Evolutionary conservation across 345 rosid genomes (phyloP), one percentile per base, ranked within the genome.

Genomic region (Hirschfeldia incana): DNA sequence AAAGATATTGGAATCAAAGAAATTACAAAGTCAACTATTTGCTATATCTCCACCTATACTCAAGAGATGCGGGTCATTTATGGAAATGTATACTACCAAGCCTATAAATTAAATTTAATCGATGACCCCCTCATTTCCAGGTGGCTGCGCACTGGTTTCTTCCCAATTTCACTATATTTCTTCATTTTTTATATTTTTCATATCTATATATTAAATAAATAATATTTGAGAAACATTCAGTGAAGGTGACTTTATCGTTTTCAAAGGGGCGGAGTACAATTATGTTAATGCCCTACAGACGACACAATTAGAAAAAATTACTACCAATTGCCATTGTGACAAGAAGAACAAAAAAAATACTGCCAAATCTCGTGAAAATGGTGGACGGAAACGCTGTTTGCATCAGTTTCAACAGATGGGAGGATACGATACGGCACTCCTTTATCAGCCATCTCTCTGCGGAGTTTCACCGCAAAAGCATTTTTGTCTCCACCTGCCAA

Each of bases 381-480:
- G 67, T 37, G 9, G 66, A 59, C n/a, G 37, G 36, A 13, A 59
- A 58, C 15, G 15, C 28, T 8, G 37, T 72, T 51, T 37, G 44
- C 76, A 59, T 72, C 5, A 60, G 58, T 26, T 72, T 37, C 39
- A 28, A 72, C 16, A 60, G 67, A 32, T 26, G 28, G 27, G 76
- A 72, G 37, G 28, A 37, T 17, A 59, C 28, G 6, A 60, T 72
- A 72, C 57, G 76, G 0, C 16, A 72, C 76, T 60, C 76, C 39
- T 72, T 72, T 15, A 27, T 72, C 39, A 72, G 76, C 67, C 76
- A 72, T 72, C 53, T 72, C 29, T 60, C 37, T n/a, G 67, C 67
- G 1, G 39, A 15, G 5, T 72, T 39, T 39, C 37, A 28, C 39
- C 39, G 76, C 58, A 28, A 17, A 72, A 4, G 58, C 7, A 13